phyloP scores from a whole-genome alignment of 768 basidiomycete species.

The Trametes cubensis region DNA sequence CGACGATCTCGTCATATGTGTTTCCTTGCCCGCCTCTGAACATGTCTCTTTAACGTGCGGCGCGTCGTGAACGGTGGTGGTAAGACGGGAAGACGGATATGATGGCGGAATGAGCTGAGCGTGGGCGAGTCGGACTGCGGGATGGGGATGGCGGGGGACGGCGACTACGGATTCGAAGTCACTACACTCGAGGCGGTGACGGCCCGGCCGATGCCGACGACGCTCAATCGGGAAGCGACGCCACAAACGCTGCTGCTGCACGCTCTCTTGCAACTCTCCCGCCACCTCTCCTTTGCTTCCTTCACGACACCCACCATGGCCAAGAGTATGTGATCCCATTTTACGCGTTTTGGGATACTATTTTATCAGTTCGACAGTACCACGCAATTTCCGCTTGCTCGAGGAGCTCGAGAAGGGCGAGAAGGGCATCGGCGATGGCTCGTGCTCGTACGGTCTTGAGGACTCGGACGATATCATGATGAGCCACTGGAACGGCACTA shows the following conservation, averaged over 20 bases:
- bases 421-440: constrained; percentile 98
- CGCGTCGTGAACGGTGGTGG: not conserved
- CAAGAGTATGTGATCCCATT: constrained; percentile 22
- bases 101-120: constrained; percentile 12
- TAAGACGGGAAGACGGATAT: constrained; percentile 8
- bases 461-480: constrained; percentile 96
- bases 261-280: constrained; percentile 1
- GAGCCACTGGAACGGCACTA: constrained; percentile 98
- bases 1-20: constrained; percentile 89
- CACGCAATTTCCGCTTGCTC: constrained; percentile 93
- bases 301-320: constrained; percentile 33
- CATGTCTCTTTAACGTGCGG: constrained; percentile 46
- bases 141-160: constrained; percentile 2
- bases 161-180: constrained; percentile 7
- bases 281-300: constrained; percentile 5
- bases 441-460: constrained; percentile 95
- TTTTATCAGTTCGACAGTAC: constrained; percentile 56
- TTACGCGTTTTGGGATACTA: not conserved
- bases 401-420: constrained; percentile 99
- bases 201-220: constrained; percentile 20
- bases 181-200: constrained; percentile 17
- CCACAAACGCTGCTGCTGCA: constrained; percentile 13
- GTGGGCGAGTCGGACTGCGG: constrained; percentile 21
- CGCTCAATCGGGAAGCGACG: constrained; percentile 20
- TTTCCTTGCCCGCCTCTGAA: constrained; percentile 70